Conservation (phyloP, 2,329 filamentous ascomycete species). For the Hansfordia pulvinata region DNA sequence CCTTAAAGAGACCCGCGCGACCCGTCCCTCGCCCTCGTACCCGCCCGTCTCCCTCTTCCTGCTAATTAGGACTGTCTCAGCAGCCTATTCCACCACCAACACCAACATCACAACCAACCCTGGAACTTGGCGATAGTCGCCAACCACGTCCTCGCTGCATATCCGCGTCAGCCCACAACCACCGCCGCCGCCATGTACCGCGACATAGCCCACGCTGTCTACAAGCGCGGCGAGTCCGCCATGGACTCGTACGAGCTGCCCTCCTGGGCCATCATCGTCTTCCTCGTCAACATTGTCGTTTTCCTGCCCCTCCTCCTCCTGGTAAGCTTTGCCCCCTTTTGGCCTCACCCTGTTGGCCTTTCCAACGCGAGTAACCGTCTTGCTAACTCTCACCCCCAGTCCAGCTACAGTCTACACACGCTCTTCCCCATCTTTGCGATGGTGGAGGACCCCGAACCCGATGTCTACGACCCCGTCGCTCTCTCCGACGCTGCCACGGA, state of each 20-base stretch:
- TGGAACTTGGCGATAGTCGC: too few relatives aligned
- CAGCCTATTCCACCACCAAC: too few relatives aligned
- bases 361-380: too few relatives aligned
- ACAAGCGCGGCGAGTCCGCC: slow-evolving; percentile 20
- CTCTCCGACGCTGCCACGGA: slow-evolving; percentile 23
- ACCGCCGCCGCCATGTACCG: slow-evolving; percentile 15
- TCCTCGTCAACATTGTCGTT: slow-evolving; percentile 25
- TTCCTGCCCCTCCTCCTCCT: slow-evolving; percentile 29
- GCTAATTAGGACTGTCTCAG: too few relatives aligned
- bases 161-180: not conserved
- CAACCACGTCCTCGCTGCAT: too few relatives aligned
- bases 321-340: slow-evolving; percentile 16
- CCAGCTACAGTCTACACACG: slow-evolving; percentile 33
- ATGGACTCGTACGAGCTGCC: slow-evolving; percentile 19
- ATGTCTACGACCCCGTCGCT: slow-evolving; percentile 37
- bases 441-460: slow-evolving; percentile 42
- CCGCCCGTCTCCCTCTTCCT: too few relatives aligned
- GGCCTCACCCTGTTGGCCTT: not conserved
- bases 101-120: too few relatives aligned
- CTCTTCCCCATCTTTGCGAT: slow-evolving; percentile 42
- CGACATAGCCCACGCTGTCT: slow-evolving; percentile 18
- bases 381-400: slow-evolving; percentile 18
- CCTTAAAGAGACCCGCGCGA: too few relatives aligned
- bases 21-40: too few relatives aligned
- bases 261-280: slow-evolving; percentile 23